Evolutionary conservation across 345 rosid genomes (phyloP).

Genomic region (Syzygium oleosum): DNA sequence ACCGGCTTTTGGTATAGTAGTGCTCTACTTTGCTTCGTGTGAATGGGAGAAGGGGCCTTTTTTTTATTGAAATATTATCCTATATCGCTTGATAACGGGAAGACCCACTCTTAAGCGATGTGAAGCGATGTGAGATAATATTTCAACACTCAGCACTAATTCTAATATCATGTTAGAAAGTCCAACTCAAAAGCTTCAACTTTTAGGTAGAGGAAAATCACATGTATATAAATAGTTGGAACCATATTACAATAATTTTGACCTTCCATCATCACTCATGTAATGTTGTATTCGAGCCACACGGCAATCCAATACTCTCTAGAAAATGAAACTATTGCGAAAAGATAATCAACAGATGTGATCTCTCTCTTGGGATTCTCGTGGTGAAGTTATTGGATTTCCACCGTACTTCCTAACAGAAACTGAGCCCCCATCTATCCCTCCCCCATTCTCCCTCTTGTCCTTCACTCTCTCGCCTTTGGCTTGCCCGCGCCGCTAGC

Average conservation of each 20-base stretch:
- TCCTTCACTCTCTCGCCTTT: not conserved
- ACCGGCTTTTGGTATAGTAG: too few relatives aligned
- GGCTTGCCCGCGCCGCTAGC: not conserved
- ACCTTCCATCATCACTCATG: not conserved
- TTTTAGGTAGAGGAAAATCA: not conserved
- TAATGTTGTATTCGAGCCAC: not conserved
- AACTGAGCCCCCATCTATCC: not conserved
- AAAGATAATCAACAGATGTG: too few relatives aligned
- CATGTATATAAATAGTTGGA: fast-evolving
- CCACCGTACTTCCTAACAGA: not conserved
- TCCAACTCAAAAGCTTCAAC: fast-evolving
- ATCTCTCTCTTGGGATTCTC: too few relatives aligned
- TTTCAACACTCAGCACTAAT: not conserved
- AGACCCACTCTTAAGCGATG: too few relatives aligned
- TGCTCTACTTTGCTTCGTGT: too few relatives aligned
- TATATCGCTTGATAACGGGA: too few relatives aligned
- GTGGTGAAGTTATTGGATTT: not conserved
- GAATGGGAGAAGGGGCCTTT: not conserved
- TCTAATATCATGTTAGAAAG: not conserved
- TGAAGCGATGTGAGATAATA: not conserved
- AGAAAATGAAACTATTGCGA: not conserved
- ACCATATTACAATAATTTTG: not conserved
- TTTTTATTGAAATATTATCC: not conserved
- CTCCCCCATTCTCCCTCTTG: not conserved
- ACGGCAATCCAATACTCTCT: not conserved